Conservation (phyloP, 345 rosid species). For the Eucalyptus pumila region DNA sequence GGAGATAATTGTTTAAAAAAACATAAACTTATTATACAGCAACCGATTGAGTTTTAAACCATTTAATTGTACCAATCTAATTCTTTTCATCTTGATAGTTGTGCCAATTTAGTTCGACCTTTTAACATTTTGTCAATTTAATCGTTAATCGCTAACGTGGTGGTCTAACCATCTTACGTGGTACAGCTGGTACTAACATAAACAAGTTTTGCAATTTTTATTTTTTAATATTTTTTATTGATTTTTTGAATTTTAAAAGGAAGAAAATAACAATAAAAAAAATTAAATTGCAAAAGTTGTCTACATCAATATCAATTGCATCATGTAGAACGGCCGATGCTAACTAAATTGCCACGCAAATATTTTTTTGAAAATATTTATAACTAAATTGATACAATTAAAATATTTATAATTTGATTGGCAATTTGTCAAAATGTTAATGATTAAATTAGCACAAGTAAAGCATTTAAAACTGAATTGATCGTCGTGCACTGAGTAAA, state of each 20-base stretch:
- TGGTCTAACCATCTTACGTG: too few relatives aligned
- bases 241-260: too few relatives aligned
- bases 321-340: rapidly evolving
- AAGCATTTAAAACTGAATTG: not conserved
- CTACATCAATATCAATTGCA: too few relatives aligned
- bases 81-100: not conserved
- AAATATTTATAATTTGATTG: not conserved
- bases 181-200: rapidly evolving
- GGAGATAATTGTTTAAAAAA: not conserved
- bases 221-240: too few relatives aligned
- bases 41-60: too few relatives aligned
- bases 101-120: too few relatives aligned
- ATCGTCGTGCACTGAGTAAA: rapidly evolving
- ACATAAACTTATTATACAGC: not conserved
- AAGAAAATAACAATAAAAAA: too few relatives aligned
- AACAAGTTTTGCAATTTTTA: not conserved
- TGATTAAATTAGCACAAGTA: not conserved
- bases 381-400: too few relatives aligned
- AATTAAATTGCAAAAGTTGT: too few relatives aligned
- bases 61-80: not conserved
- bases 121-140: not conserved
- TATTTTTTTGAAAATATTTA: rapidly evolving
- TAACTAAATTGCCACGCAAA: rapidly evolving
- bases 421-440: not conserved
- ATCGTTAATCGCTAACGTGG: not conserved